Evolutionary conservation across 352 stramenopile genomes (phyloP).

Genomic region (Phytophthora citricola): DNA sequence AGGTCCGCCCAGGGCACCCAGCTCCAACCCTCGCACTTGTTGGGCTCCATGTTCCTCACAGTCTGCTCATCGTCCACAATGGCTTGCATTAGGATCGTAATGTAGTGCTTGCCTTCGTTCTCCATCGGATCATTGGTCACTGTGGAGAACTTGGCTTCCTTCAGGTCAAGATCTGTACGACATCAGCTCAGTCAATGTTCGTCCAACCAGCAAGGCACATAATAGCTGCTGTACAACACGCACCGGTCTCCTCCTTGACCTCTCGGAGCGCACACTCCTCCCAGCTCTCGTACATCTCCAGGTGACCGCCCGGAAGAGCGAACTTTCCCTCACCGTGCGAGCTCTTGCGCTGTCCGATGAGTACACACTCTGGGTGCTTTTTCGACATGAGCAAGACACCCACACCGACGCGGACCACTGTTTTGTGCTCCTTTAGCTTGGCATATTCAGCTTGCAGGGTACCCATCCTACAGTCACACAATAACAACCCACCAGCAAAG

Average conservation of each 20-base stretch:
- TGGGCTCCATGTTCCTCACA: slow-evolving; percentile 78
- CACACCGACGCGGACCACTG: slow-evolving; percentile 76
- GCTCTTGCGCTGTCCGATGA: slow-evolving; percentile 75
- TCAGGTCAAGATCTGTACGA: slow-evolving; percentile 64
- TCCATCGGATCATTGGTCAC: slow-evolving; percentile 88
- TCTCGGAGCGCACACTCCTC: slow-evolving; percentile 80
- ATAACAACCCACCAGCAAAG: slow-evolving; percentile 4
- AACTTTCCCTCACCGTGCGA: slow-evolving; percentile 83
- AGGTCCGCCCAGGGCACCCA: slow-evolving; percentile 71
- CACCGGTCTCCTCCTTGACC: slow-evolving; percentile 86
- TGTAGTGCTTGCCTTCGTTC: slow-evolving; percentile 86
- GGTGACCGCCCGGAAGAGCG: slow-evolving; percentile 74
- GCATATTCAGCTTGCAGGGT: slow-evolving; percentile 66
- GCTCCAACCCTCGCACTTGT: slow-evolving; percentile 84
- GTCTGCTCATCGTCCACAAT: slow-evolving; percentile 54
- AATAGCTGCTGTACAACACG: slow-evolving; percentile 8
- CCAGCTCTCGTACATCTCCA: slow-evolving; percentile 88
- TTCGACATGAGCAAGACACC: slow-evolving; percentile 77
- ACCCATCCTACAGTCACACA: slow-evolving; percentile 44
- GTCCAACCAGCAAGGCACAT: slow-evolving; percentile 1
- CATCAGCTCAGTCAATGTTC: slow-evolving; percentile 8
- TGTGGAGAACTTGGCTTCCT: slow-evolving; percentile 59
- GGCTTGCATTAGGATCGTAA: slow-evolving; percentile 87
- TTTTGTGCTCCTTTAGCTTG: slow-evolving; percentile 65
- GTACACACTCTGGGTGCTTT: slow-evolving; percentile 68